These are phyloP conservation scores for Mycena galericulata DNA, from an alignment of 768 basidiomycete genomes.

Conservation along the genomic window DNA sequence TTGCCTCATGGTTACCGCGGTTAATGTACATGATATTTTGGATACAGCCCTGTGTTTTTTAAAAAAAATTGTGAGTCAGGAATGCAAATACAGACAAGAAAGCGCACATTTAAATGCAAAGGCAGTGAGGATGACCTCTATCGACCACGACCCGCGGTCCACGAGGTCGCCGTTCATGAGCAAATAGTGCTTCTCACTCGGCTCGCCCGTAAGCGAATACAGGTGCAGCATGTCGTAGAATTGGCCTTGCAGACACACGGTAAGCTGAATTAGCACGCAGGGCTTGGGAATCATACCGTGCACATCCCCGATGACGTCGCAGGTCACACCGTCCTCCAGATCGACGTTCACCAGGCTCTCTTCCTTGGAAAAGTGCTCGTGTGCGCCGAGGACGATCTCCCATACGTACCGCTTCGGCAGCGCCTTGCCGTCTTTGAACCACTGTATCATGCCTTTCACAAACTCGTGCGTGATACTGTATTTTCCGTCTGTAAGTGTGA, in stretches of 20 bases:
- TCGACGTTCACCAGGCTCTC: slow-evolving; percentile 84
- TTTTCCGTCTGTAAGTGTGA: slow-evolving; percentile 71
- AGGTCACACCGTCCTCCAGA: slow-evolving; percentile 81
- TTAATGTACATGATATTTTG: slow-evolving; percentile 92
- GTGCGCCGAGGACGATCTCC: slow-evolving; percentile 94
- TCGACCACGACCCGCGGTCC: slow-evolving; percentile 96
- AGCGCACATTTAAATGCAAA: slow-evolving; percentile 94
- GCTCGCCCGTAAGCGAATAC: slow-evolving; percentile 86
- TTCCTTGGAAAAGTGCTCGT: slow-evolving; percentile 79
- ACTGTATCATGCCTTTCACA: slow-evolving; percentile 86
- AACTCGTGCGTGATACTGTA: slow-evolving; percentile 84
- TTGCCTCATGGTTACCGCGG: slow-evolving; percentile 96
- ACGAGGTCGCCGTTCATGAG: slow-evolving; percentile 97
- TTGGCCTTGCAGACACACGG: slow-evolving; percentile 70
- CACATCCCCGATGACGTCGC: slow-evolving; percentile 96
- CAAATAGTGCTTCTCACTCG: slow-evolving; percentile 85
- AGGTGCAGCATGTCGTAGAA: slow-evolving; percentile 95
- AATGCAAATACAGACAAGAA: not conserved
- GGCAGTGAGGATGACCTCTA: slow-evolving; percentile 91
- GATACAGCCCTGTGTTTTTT: slow-evolving; percentile 83
- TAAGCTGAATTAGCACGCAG: not conserved
- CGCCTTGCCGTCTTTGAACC: slow-evolving; percentile 96
- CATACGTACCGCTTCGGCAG: slow-evolving; percentile 90
- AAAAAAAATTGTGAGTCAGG: slow-evolving; percentile 6
- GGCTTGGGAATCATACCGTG: slow-evolving; percentile 63